Base-by-base conservation (phyloP, 345 rosid species). In the Moricandia moricandioides region DNA sequence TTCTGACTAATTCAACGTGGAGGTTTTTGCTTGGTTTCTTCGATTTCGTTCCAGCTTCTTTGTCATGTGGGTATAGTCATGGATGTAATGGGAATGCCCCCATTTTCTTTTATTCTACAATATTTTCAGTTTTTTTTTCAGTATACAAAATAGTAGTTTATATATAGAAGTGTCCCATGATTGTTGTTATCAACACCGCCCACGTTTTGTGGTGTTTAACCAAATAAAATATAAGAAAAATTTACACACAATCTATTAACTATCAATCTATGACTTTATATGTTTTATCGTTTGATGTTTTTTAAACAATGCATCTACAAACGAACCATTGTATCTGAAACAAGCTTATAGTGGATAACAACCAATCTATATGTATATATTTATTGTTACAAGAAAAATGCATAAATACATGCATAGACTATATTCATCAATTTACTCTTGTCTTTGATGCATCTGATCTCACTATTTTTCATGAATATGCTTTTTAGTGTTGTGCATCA, bases 1-100 rank as follows among this genome's bases (percentile, higher is more conserved):
- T 6, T 49, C 67, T 43, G 79, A 69, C 79, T 27, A 39, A 62
- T 62, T 76, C 79, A 76, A 76, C 55, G 69, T 61, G 54, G 68
- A 60, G 33, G 33, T 43, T 56, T 47, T 59, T 61, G 74, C 63
- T 51, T 45, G 59, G 33, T 61, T 69, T 75, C 79, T 75, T 68
- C 63, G 52, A 67, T 74, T 67, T 27, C 69, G 69, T 62, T 76
- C 74, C 47, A 75, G 70, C 57, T 58, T 52, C 63, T 69, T 35
- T 35, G 62, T 26, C 79, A 75, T 75, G 69, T 75, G 74, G 69
- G 4, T 55, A 3, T 37, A 26, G 55, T 75, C 69, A 75, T 75
- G 79, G 79, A 60, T 21, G 56, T 67, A 68, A 75, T 75, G 68
- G 69, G 69, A 62, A 43, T 33, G 4, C 64, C 39, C 52, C 66